Base-by-base conservation (phyloP, 2,329 filamentous ascomycete genomes). In the Neopestalotiopsis sp. region DNA sequence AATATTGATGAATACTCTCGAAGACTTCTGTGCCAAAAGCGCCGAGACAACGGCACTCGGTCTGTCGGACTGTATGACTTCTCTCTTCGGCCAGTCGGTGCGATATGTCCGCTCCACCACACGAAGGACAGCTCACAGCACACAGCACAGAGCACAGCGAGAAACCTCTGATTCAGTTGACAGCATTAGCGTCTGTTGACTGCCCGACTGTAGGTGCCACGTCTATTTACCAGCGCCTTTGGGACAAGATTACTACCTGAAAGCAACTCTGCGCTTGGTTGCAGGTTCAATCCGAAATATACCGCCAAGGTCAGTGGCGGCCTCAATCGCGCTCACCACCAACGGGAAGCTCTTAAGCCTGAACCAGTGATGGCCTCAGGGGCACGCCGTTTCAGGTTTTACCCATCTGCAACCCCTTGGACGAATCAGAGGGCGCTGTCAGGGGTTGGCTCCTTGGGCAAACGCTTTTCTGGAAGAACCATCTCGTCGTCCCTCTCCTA, bases 351-450 rank as follows among this genome's bases (percentile, higher is more conserved):
- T 52, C 14, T 52, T n/a, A 52, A 52, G 45, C 45, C 45, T 59
- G 57, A 59, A 59, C 57, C 57, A 59, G 14, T 34, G 57, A 59
- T 59, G 57, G 57, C 57, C 24, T 59, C 57, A 59, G 57, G 57
- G 57, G 57, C 12, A 28, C 24, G 57, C 14, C 24, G 57, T 59
- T 30, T 59, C 30, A 30, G 24, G 30, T 34, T 30, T 30, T 59
- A 30, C 57, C 24, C 57, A 34, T 14, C 57, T 59, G 24, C 57
- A 30, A 59, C 57, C 57, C 12, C n/a, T 28, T 24, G 12, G 24
- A 14, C 24, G 12, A 59, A 30, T 30, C 30, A 59, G n/a, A 14
- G 24, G 9, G 57, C 24, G 57, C 57, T 24, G 30, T 24, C 57
- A 59, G 30, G 56, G 13, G 13, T 58, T 20, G 20, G 30, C 14